phyloP scores from a whole-genome alignment of 805 yeast genomes.

The Ogataea methanolica region DNA sequence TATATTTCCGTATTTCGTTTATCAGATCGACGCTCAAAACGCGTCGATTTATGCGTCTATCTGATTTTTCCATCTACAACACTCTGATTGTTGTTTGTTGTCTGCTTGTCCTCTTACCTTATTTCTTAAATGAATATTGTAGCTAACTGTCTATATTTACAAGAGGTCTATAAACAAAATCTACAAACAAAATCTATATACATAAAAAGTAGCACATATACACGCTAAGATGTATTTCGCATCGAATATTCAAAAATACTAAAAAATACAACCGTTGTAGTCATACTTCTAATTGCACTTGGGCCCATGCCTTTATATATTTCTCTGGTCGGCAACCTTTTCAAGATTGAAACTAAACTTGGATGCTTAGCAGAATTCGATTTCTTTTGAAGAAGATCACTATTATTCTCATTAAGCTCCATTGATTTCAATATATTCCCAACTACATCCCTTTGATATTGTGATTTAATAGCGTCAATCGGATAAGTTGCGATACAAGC shows the following conservation, averaged over 20 bases:
- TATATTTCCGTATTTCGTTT: too few species aligned
- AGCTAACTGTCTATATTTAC: too few species aligned
- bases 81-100: too few species aligned
- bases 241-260: constrained; percentile 65
- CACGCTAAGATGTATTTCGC: constrained; percentile 42
- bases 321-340: constrained; percentile 34
- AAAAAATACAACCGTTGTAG: constrained; percentile 74
- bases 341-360: constrained; percentile 15
- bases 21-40: too few species aligned
- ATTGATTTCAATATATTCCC: constrained; percentile 54
- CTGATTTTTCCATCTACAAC: too few species aligned
- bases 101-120: too few species aligned
- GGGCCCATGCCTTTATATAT: constrained; percentile 79
- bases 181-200: too few species aligned
- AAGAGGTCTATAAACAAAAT: background rate
- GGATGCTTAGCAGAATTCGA: constrained; percentile 25
- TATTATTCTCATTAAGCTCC: constrained; percentile 41
- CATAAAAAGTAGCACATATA: background rate
- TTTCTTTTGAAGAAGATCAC: constrained; percentile 7
- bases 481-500: constrained; percentile 79
- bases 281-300: constrained; percentile 63
- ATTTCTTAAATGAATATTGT: too few species aligned
- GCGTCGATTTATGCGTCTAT: too few species aligned
- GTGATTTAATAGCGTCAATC: constrained; percentile 73
- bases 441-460: constrained; percentile 70